Percentiles rank a stretch among this genome's conserved stretches.
Conservation (phyloP, 768 basidiomycete species). For the Leccinum fibrillosum region DNA sequence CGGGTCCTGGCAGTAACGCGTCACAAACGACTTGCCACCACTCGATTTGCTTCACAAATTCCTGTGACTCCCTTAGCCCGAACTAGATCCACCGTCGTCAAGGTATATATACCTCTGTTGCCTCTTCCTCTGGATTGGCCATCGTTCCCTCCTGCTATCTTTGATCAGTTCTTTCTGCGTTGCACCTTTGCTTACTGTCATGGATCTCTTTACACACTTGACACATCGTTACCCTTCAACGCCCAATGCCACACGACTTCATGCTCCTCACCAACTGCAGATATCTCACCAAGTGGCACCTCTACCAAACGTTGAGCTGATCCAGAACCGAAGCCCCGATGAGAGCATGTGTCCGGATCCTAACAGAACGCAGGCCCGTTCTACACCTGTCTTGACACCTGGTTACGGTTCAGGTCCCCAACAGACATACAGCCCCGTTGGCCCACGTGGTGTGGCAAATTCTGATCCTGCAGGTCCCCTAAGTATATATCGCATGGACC, state of each 20-base stretch:
- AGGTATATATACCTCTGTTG: constrained; percentile 15
- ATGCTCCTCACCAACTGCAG: constrained; percentile 3
- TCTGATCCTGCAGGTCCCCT: neutral
- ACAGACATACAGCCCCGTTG: neutral
- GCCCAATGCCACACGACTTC: neutral
- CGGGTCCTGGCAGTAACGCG: constrained; percentile 4
- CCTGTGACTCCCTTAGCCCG: neutral
- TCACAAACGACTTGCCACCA: constrained; percentile 3
- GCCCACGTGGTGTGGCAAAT: neutral
- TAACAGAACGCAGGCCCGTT: neutral
- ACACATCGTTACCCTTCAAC: constrained; percentile 16
- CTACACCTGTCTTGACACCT: neutral
- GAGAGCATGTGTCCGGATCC: neutral
- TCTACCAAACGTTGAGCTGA: neutral
- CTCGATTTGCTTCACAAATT: neutral
- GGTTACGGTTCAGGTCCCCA: neutral
- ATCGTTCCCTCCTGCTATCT: neutral
- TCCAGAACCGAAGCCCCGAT: neutral
- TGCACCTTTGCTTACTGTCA: neutral
- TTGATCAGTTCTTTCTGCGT: neutral
- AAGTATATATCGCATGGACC: neutral
- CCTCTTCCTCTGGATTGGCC: neutral
- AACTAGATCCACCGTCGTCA: neutral
- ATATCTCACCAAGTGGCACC: neutral
- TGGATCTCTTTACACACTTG: constrained; percentile 16